Conservation (phyloP, 1,284 basidiomycete species). For the Ganoderma multipileum region DNA sequence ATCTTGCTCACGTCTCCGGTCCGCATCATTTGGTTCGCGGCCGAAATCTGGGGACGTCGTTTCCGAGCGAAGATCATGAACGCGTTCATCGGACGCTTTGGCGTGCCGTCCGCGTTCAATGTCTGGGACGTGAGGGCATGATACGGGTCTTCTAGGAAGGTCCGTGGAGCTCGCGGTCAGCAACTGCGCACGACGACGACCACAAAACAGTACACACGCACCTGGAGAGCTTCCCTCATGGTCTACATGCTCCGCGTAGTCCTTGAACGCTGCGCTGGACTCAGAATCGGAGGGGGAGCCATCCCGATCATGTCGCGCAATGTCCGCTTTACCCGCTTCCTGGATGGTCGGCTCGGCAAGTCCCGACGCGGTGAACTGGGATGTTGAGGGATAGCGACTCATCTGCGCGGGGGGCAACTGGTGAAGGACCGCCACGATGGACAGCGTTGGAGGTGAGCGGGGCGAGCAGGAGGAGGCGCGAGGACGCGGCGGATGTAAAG, state of each 20-base stretch:
- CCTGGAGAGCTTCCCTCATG: slow-evolving; percentile 33
- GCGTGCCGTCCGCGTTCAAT: slow-evolving; percentile 83
- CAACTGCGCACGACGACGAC: not conserved
- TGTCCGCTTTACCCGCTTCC: slow-evolving; percentile 28
- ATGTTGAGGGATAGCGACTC: slow-evolving; percentile 34
- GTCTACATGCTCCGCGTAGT: slow-evolving; percentile 26
- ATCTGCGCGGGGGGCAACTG: slow-evolving; percentile 27
- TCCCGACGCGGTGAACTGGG: slow-evolving; percentile 32
- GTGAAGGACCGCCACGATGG: slow-evolving; percentile 19
- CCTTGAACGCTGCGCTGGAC: slow-evolving; percentile 29
- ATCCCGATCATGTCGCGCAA: slow-evolving; percentile 37
- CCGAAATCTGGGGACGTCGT: slow-evolving; percentile 78
- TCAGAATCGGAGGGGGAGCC: slow-evolving; percentile 36
- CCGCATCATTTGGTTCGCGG: slow-evolving; percentile 83
- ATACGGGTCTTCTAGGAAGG: slow-evolving; percentile 52
- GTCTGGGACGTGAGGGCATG: slow-evolving; percentile 73
- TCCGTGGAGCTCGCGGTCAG: not conserved
- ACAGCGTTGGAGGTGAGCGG: not conserved
- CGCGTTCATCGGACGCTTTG: slow-evolving; percentile 88
- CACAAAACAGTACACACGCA: slow-evolving; percentile 11
- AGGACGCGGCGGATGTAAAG: slow-evolving; percentile 6
- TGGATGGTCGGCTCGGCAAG: slow-evolving; percentile 28
- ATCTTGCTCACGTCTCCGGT: slow-evolving; percentile 88
- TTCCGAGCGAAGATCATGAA: slow-evolving; percentile 91
- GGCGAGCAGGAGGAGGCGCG: slow-evolving; percentile 2